Conservation (phyloP, 192 early-diverging fungal species). For the Diversispora epigaea region DNA sequence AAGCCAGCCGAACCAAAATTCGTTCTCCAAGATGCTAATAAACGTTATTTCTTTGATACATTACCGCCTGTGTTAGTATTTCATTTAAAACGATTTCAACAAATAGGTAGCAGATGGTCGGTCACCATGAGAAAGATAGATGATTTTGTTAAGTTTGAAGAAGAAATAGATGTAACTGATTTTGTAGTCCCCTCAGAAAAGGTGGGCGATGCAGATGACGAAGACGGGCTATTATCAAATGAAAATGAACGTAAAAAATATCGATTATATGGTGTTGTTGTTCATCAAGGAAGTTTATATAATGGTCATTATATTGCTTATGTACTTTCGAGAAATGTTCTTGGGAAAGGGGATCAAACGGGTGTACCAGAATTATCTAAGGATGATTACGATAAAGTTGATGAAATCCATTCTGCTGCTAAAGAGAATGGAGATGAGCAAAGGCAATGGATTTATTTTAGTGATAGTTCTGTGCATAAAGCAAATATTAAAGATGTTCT, state of each 20-base stretch:
- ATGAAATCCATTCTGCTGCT: not conserved
- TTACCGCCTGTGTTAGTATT: slow-evolving; percentile 43
- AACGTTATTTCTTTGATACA: slow-evolving; percentile 40
- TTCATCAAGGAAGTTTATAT: slow-evolving; percentile 44
- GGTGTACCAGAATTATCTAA: not conserved
- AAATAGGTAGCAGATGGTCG: slow-evolving; percentile 31
- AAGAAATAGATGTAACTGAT: slow-evolving; percentile 38
- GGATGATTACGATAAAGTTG: not conserved
- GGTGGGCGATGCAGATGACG: slow-evolving; percentile 31
- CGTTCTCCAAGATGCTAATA: slow-evolving; percentile 40
- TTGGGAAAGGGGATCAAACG: slow-evolving; percentile 8
- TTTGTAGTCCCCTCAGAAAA: slow-evolving; percentile 39
- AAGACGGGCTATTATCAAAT: not conserved
- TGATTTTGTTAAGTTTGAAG: slow-evolving; percentile 40
- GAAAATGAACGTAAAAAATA: slow-evolving; percentile 34
- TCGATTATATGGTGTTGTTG: slow-evolving; percentile 44
- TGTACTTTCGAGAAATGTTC: slow-evolving; percentile 34
- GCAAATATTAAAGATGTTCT: slow-evolving; percentile 41
- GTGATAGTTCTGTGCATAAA: slow-evolving; percentile 39
- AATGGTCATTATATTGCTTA: slow-evolving; percentile 47
- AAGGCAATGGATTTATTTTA: slow-evolving; percentile 44
- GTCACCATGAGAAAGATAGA: slow-evolving; percentile 43
- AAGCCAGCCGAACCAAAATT: slow-evolving; percentile 8
- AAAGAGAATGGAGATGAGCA: slow-evolving; percentile 13
- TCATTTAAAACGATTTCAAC: slow-evolving; percentile 48